These are phyloP conservation scores for Pyrus hybrid DNA, from an alignment of 331 rosid genomes.

Conservation along the genomic window DNA sequence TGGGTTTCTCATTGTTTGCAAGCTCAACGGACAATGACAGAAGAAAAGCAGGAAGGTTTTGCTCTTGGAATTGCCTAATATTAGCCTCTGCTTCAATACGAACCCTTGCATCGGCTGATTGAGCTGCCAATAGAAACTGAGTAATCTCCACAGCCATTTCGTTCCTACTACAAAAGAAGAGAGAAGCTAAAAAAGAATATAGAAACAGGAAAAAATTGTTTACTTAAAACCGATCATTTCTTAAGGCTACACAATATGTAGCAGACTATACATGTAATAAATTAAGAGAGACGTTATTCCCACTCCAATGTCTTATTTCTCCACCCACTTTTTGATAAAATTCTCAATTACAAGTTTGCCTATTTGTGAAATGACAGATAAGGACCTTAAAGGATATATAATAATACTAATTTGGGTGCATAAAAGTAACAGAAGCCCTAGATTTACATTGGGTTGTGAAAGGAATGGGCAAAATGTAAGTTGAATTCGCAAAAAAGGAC, in stretches of 20 bases:
- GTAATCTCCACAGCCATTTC: conserved; percentile 37
- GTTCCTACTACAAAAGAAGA: neutral
- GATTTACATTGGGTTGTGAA: no score
- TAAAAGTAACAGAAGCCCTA: no score
- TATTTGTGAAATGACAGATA: no score
- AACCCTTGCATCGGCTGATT: conserved; percentile 31
- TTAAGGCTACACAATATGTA: neutral
- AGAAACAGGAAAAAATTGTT: neutral
- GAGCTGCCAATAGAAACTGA: conserved; percentile 35
- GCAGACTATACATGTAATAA: neutral
- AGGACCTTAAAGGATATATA: no score
- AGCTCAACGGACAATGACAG: conserved; percentile 32
- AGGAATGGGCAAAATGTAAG: no score
- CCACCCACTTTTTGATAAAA: no score
- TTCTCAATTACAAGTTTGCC: no score
- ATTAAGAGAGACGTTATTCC: no score
- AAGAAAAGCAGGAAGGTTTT: conserved; percentile 30
- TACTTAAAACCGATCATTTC: neutral
- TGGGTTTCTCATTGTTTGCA: conserved; percentile 32
- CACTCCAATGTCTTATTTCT: no score
- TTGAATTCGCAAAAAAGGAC: no score
- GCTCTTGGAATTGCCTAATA: conserved; percentile 36
- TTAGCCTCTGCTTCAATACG: conserved; percentile 34
- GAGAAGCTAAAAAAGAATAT: neutral
- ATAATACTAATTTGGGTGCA: no score